Evolutionary conservation across 805 yeast species (phyloP).

Genomic region (Candida sithepensis): DNA sequence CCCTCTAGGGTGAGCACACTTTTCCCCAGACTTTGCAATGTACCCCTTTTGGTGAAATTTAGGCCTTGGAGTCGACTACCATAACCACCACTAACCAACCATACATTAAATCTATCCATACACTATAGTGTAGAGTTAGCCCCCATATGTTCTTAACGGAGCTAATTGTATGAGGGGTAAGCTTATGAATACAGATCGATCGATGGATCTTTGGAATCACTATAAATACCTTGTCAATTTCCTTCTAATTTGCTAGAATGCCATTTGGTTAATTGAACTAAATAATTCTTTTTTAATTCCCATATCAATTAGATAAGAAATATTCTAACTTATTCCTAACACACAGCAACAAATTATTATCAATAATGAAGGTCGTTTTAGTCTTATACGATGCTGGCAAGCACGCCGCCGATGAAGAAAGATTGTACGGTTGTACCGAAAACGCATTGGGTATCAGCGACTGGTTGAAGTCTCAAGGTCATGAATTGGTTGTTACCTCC

Average conservation of each 20-base stretch:
- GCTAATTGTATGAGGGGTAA: neutral
- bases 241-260: neutral
- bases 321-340: neutral
- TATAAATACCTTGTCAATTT: neutral
- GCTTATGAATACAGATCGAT: neutral
- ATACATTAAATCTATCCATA: too few relatives aligned
- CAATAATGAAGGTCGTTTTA: conserved; percentile 42
- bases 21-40: neutral
- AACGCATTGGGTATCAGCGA: conserved; percentile 69
- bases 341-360: conserved; percentile 6
- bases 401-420: conserved; percentile 58
- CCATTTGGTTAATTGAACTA: too few relatives aligned
- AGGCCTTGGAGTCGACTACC: neutral
- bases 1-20: too few relatives aligned
- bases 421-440: conserved; percentile 66
- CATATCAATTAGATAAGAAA: neutral
- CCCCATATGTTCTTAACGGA: conserved; percentile 1
- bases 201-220: neutral
- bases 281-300: neutral
- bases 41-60: neutral
- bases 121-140: too few relatives aligned
- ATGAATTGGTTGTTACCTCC: conserved; percentile 59
- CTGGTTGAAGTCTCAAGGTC: conserved; percentile 65
- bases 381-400: conserved; percentile 56
- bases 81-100: neutral